phyloP scores from a whole-genome alignment of 192 early-diverging fungal genomes.

The Backusella westeae region DNA sequence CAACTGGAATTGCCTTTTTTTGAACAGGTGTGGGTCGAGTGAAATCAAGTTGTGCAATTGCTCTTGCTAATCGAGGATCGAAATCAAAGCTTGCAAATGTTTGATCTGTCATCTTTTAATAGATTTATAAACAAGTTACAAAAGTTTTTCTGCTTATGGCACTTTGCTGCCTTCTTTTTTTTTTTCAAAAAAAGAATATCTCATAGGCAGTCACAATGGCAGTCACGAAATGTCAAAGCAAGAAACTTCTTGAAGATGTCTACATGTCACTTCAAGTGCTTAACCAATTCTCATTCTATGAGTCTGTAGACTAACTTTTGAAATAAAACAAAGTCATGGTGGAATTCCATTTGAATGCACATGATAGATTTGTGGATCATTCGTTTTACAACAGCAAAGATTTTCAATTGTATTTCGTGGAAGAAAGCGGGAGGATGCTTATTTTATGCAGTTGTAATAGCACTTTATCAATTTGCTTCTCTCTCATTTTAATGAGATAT shows the following conservation, averaged over 20 bases:
- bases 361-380: too few relatives aligned
- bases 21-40: slow-evolving; percentile 89
- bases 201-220: neutral
- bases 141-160: neutral
- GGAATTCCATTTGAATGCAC: too few relatives aligned
- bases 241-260: neutral
- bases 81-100: slow-evolving; percentile 71
- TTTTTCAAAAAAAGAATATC: neutral
- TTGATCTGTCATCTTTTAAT: slow-evolving; percentile 11
- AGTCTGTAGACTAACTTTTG: too few relatives aligned
- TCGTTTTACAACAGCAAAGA: too few relatives aligned
- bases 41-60: slow-evolving; percentile 82
- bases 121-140: neutral
- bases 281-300: too few relatives aligned
- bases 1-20: slow-evolving; percentile 83
- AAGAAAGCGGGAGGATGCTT: too few relatives aligned
- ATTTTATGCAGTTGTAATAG: too few relatives aligned
- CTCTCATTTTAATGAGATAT: too few relatives aligned
- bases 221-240: neutral
- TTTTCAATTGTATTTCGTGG: too few relatives aligned
- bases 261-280: too few relatives aligned
- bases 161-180: neutral
- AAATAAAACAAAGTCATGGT: too few relatives aligned
- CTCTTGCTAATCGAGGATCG: slow-evolving; percentile 85
- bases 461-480: too few relatives aligned